Evolutionary conservation across 345 rosid species (phyloP).

Genomic region (Aurinia saxatilis): DNA sequence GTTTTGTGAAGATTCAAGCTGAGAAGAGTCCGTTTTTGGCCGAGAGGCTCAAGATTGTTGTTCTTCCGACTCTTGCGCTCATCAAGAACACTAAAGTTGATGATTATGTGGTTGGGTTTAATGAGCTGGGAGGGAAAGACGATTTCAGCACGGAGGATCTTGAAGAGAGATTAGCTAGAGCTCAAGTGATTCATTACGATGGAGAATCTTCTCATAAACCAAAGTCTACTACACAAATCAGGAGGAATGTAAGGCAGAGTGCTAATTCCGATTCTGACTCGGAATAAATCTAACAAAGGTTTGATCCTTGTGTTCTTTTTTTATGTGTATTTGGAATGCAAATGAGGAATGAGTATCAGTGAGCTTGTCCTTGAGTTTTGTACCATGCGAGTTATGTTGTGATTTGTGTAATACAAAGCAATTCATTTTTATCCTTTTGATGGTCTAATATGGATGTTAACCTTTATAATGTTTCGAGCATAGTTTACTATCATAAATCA

Average conservation of each 20-base stretch:
- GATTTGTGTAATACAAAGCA: no score
- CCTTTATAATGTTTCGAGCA: no score
- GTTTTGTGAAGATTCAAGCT: constrained; percentile 87
- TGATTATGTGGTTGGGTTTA: constrained; percentile 98
- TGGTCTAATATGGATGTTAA: no score
- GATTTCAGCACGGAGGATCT: constrained; percentile 85
- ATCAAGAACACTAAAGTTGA: constrained; percentile 95
- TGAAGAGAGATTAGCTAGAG: constrained; percentile 88
- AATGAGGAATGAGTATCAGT: no score
- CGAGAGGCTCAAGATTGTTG: constrained; percentile 81
- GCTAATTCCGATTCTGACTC: constrained; percentile 54
- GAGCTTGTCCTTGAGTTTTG: no score
- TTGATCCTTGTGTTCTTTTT: no score
- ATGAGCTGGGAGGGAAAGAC: constrained; percentile 89
- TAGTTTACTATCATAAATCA: no score
- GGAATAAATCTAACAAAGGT: constrained; percentile 24
- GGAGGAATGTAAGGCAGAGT: constrained; percentile 72
- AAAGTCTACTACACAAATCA: constrained; percentile 45
- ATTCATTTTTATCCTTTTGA: no score
- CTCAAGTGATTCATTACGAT: constrained; percentile 71
- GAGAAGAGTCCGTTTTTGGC: constrained; percentile 98
- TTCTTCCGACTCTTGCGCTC: constrained; percentile 94
- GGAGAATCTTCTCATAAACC: constrained; percentile 65
- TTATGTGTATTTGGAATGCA: no score
- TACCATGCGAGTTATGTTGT: no score